These are phyloP conservation scores for Penicillium ucsense DNA, from an alignment of 495 filamentous ascomycete species.

Conservation along the genomic window DNA sequence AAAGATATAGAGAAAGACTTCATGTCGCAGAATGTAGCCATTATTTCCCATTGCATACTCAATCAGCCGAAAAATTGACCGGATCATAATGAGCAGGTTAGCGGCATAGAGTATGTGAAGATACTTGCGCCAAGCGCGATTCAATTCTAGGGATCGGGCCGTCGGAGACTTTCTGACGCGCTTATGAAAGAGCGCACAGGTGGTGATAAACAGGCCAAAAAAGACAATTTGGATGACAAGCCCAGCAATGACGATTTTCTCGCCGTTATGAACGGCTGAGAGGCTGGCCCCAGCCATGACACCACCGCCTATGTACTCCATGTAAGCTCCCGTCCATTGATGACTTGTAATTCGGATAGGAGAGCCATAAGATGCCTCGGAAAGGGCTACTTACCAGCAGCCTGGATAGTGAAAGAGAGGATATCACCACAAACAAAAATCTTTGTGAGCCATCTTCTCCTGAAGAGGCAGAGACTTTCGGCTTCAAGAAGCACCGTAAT, in stretches of 20 bases:
- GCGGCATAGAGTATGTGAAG: not conserved
- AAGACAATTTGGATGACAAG: not conserved
- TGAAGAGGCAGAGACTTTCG: slow-evolving; percentile 28
- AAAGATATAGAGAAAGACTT: not conserved
- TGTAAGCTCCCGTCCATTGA: not conserved
- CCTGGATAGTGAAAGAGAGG: slow-evolving; percentile 31
- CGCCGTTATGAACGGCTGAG: not conserved
- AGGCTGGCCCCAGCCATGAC: too few species aligned
- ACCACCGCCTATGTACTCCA: too few species aligned
- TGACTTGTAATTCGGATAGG: not conserved
- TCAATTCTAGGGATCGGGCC: not conserved
- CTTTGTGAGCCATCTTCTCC: slow-evolving; percentile 37
- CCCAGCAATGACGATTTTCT: not conserved
- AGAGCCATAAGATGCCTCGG: not conserved
- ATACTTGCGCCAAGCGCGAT: not conserved
- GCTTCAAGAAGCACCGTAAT: slow-evolving; percentile 33
- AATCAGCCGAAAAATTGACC: not conserved
- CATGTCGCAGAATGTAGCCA: not conserved
- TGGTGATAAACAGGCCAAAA: not conserved
- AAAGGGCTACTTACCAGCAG: slow-evolving; percentile 10
- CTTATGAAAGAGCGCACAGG: not conserved
- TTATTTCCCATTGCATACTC: not conserved
- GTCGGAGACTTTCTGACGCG: not conserved
- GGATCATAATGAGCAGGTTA: not conserved
- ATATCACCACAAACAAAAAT: slow-evolving; percentile 29